Evolutionary conservation across 306 rosid species (phyloP), one percentile per base, ranked within the genome.

Genomic region (Medicago truncatula): DNA sequence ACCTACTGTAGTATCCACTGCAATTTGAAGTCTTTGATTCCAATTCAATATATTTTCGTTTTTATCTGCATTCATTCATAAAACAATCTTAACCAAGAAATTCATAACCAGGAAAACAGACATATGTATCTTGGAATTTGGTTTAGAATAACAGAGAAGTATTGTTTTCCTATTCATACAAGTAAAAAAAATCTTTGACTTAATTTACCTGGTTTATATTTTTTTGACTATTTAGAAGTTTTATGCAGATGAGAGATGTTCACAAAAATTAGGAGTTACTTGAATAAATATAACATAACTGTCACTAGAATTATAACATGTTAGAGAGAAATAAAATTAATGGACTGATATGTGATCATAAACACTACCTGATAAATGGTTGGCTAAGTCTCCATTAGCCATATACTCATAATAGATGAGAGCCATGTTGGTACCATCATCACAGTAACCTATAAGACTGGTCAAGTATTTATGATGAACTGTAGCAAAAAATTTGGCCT

Each of bases 1-100:
- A 92, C 96, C 96, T 79, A 83, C 87, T 31, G 87, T 89, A 43
- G 85, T 75, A 74, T 89, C 93, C 12, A 81, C 65, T 67, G 93
- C 90, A 11, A 88, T 85, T 36, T 71, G 80, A 59, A 92, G 83
- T 68, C 93, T 79, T 31, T 82, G 78, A 72, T 75, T 84, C 97
- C 93, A 92, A 74, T 36, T 78, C 82, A 92, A 71, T 40, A 71
- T 52, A 67, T 76, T 60, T 41, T 39, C 31, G 34, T 56, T 81
- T 72, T 66, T 80, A 38, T 76, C 93, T 89, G 78, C 80, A 85
- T 52, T 80, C n/a, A n/a, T n/a, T n/a, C 43, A 31, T 14, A 34
- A 50, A 81, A 71, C 36, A 14, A 50, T 6, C 14, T 44, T 34
- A 3, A 75, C 49, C 16, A 70, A 71, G 59, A 28, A 5, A 49